Percentiles rank a stretch among this genome's conserved stretches.
These are phyloP conservation scores for Dothideomycetes sp. DNA, from an alignment of 2,329 filamentous ascomycete genomes.

Conservation along the genomic window DNA sequence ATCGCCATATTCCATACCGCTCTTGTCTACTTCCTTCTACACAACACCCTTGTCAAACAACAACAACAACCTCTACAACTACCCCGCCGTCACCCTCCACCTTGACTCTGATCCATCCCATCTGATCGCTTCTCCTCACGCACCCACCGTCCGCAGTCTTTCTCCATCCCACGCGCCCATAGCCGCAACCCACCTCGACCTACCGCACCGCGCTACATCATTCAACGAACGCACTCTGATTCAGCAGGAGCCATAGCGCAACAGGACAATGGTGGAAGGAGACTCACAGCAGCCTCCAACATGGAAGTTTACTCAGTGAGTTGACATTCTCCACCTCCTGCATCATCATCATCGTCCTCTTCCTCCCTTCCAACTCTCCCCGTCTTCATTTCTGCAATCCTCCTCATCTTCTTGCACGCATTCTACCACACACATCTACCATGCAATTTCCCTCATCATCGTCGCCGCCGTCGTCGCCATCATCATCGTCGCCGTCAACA, in stretches of 20 bases:
- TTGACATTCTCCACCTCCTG: slow-evolving; percentile 6
- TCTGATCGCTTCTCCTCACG: not conserved
- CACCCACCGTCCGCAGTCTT: not conserved
- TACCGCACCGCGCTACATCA: no score
- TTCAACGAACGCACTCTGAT: no score
- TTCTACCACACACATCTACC: no score
- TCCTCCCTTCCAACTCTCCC: not conserved
- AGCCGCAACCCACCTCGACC: no score
- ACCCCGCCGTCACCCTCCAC: not conserved
- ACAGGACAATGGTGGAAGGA: slow-evolving; percentile 83
- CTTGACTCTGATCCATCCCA: not conserved
- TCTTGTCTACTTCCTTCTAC: not conserved
- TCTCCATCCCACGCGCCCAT: no score
- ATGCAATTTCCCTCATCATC: no score
- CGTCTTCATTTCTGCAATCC: not conserved
- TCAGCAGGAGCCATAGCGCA: not conserved
- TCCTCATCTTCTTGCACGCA: not conserved
- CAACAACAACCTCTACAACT: slow-evolving; percentile 1
- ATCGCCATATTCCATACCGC: not conserved
- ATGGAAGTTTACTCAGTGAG: slow-evolving; percentile 99
- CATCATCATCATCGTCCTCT: no score
- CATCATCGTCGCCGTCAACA: no score
- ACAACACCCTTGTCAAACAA: slow-evolving; percentile 1
- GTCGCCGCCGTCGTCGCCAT: no score
- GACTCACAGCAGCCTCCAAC: slow-evolving; percentile 67